phyloP scores from a whole-genome alignment of 345 rosid species.

The Erodium maritimum region DNA sequence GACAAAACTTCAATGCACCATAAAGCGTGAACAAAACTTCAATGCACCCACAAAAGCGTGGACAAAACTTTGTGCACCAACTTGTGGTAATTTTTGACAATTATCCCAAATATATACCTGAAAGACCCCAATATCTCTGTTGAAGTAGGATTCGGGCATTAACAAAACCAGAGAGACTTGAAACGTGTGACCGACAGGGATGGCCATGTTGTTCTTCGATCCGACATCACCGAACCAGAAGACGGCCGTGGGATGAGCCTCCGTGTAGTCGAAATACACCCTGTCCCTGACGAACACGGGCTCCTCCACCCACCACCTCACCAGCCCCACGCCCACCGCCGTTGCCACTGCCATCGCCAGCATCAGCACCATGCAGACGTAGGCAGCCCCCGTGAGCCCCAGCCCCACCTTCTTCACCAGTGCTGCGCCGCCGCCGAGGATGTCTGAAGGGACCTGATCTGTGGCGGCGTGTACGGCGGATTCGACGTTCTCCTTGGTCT shows the following conservation, averaged over 20 bases:
- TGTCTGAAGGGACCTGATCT: slow-evolving; percentile 16
- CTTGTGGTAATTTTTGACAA: background rate
- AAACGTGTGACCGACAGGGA: slow-evolving; percentile 55
- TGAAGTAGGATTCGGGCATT: slow-evolving; percentile 78
- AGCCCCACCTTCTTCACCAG: slow-evolving; percentile 28
- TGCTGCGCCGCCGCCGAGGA: slow-evolving; percentile 9
- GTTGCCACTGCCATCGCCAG: slow-evolving; percentile 34
- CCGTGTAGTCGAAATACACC: slow-evolving; percentile 57
- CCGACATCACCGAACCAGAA: slow-evolving; percentile 14
- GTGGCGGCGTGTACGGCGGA: slow-evolving; percentile 29
- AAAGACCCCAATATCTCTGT: slow-evolving; percentile 49
- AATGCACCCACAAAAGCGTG: too few species aligned
- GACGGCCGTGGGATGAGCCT: slow-evolving; percentile 43
- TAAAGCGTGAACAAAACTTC: too few species aligned
- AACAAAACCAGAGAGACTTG: slow-evolving; percentile 40
- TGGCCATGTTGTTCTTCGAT: slow-evolving; percentile 11
- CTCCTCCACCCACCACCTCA: slow-evolving; percentile 49
- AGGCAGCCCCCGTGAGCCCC: slow-evolving; percentile 50
- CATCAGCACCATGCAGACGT: slow-evolving; percentile 32
- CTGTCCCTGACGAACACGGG: slow-evolving; percentile 46
- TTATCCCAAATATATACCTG: slow-evolving; percentile 31
- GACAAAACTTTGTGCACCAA: too few species aligned
- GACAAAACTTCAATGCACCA: too few species aligned
- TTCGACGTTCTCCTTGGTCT: slow-evolving; percentile 17
- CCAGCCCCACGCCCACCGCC: slow-evolving; percentile 43